These are phyloP conservation scores for Solanum lycopersicoides DNA, from an alignment of 257 asterid species.

Conservation along the genomic window DNA sequence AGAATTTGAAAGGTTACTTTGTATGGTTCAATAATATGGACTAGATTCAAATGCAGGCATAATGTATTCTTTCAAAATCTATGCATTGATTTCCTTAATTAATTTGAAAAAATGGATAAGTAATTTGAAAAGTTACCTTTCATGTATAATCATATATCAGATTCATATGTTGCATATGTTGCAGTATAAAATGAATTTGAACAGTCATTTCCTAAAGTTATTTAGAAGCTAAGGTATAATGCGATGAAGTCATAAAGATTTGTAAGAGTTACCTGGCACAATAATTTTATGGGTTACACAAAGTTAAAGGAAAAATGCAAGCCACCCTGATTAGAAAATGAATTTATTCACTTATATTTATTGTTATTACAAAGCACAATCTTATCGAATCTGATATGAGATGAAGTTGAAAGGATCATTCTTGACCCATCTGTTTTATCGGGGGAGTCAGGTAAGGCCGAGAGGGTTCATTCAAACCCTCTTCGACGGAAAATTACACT, in stretches of 20 bases:
- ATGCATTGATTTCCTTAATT: neutral
- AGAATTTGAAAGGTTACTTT: neutral
- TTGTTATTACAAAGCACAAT: neutral
- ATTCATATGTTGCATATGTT: neutral
- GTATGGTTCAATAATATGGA: neutral
- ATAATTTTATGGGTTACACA: neutral
- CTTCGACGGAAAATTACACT: neutral
- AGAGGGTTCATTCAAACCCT: neutral
- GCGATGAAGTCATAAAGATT: neutral
- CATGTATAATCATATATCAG: neutral
- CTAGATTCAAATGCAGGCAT: neutral
- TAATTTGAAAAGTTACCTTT: neutral
- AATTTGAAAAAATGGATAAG: neutral
- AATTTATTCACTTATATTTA: neutral
- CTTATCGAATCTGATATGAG: neutral
- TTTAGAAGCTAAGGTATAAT: neutral
- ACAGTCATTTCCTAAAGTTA: neutral
- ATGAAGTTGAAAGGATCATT: neutral
- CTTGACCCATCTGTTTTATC: neutral
- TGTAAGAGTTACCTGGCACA: neutral
- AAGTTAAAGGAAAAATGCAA: neutral
- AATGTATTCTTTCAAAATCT: neutral
- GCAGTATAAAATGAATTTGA: neutral
- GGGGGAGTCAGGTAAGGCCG: neutral
- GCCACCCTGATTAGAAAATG: neutral